Evolutionary conservation across 1,139 yeast species (phyloP), one percentile per base, ranked within the genome.

Genomic region (Wickerhamomyces sp.): DNA sequence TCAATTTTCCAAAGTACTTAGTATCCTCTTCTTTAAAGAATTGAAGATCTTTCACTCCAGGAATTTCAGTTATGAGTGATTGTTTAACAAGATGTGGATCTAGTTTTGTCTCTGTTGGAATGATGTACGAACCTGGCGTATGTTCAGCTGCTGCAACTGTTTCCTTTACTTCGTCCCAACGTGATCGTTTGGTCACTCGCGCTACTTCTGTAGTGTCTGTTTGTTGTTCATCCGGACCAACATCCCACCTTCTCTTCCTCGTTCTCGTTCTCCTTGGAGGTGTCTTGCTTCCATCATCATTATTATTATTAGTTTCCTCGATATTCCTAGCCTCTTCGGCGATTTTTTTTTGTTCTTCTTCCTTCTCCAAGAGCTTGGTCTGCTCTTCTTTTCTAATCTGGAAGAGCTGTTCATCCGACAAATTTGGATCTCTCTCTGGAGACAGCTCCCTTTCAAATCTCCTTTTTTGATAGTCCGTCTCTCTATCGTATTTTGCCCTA

Each of bases 11-110:
- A 57, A 89, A 88, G 51, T 82, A 75, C 51, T 77, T 75, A 57
- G 72, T 64, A 54, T 89, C 96, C 35, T 79, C 77, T 27, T 76
- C 78, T 45, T 78, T 83, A 57, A 86, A 80, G 52, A 66, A 78
- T 47, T 77, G 78, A 11, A 87, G 55, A 31, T 76, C 81, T 28
- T 68, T 68, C 1, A 78, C 70, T 1, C 82, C 89, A 0, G 88
- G 82, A 4, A 81, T 65, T 25, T 78, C 81, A 0, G 74, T 58
- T 3, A 79, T 70, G 4, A 76, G 46, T 23, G 56, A 35, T 35
- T 58, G 54, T 25, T 46, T 38, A 16, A 62, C 39, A 47, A 58
- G 43, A 28, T 57, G 47, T 28, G 48, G 35, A 16, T 52, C 35
- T 15, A 49, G 38, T 30, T 38, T 36, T 6, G 50, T 54, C 18